phyloP scores from a whole-genome alignment of 2,329 filamentous ascomycete species.

The Phaeomoniella chlamydospora region DNA sequence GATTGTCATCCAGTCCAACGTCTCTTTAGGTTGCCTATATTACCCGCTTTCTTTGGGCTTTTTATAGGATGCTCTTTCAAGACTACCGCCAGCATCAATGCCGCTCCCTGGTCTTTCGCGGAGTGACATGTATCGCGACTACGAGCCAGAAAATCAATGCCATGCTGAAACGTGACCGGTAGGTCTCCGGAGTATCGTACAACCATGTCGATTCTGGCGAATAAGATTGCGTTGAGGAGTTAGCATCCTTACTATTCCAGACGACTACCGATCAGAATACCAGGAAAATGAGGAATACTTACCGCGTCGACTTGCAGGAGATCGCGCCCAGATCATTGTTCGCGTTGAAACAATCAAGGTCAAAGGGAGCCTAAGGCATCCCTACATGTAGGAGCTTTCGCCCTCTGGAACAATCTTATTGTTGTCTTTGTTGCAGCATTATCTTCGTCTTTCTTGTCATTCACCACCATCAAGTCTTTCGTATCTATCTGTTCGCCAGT shows the following conservation, averaged over 20 bases:
- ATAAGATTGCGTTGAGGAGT: background rate
- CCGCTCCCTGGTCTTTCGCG: too few species aligned
- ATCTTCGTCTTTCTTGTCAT: constrained; percentile 5
- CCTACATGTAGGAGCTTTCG: background rate
- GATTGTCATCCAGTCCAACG: background rate
- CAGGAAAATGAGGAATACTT: background rate
- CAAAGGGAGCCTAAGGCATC: background rate
- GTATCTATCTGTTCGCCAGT: too few species aligned
- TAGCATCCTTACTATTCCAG: background rate
- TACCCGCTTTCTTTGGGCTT: background rate
- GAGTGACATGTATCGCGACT: background rate
- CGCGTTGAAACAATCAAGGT: background rate
- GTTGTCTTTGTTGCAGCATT: constrained; percentile 6
- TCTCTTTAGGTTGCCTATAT: background rate
- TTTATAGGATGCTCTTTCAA: background rate
- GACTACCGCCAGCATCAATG: too few species aligned
- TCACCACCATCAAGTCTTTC: constrained; percentile 1
- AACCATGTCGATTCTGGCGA: background rate
- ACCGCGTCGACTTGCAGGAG: background rate
- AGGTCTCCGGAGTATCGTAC: background rate
- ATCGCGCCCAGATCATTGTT: background rate
- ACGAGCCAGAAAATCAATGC: background rate
- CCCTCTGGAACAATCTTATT: constrained; percentile 1
- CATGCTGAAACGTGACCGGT: background rate
- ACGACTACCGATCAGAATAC: background rate